Evolutionary conservation across 495 filamentous ascomycete genomes (phyloP).

Genomic region (Trichocladium uniseriatum): DNA sequence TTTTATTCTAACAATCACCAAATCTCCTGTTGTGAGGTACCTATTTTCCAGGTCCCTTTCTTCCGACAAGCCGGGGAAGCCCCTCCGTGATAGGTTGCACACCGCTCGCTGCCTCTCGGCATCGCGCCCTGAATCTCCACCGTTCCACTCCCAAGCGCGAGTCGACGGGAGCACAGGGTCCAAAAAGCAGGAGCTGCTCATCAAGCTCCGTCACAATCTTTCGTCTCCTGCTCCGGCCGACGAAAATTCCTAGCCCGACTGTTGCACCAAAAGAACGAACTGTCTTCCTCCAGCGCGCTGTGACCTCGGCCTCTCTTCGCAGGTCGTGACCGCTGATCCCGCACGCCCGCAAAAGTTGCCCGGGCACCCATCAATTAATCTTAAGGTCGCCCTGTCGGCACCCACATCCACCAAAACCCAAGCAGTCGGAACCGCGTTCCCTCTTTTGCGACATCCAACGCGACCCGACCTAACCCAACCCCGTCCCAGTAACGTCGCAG

Average conservation of each 20-base stretch:
- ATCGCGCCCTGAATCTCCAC: conserved; percentile 2
- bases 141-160: conserved; percentile 4
- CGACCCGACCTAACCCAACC: not conserved
- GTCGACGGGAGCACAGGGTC: not conserved
- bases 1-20: too few species aligned
- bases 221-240: not conserved
- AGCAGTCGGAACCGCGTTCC: not conserved
- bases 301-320: not conserved
- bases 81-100: not conserved
- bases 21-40: not conserved
- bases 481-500: not conserved
- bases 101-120: conserved; percentile 3
- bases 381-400: not conserved
- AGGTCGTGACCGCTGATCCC: conserved; percentile 1
- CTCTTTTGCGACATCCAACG: not conserved
- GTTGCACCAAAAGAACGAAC: conserved; percentile 3
- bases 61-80: not conserved
- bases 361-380: not conserved
- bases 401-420: not conserved
- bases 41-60: not conserved
- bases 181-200: not conserved
- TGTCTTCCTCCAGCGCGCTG: not conserved
- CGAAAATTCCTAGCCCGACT: not conserved
- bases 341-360: not conserved
- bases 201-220: not conserved